phyloP scores from a whole-genome alignment of 2,329 filamentous ascomycete genomes.

The Fusarium pseudocircinatum region DNA sequence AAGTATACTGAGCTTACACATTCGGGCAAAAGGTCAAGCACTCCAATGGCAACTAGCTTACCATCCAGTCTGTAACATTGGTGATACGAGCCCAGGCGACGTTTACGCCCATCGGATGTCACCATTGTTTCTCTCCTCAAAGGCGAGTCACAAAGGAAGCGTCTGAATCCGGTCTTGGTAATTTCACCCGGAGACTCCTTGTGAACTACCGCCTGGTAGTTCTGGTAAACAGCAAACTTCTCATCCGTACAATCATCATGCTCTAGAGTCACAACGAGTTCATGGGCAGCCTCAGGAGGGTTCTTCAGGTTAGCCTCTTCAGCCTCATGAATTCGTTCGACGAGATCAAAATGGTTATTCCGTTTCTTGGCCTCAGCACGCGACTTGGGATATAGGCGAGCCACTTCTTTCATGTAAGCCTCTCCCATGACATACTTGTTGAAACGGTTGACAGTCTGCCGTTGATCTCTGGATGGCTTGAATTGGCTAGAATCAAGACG shows the following conservation, averaged over 20 bases:
- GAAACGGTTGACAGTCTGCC: conserved; percentile 80
- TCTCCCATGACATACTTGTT: conserved; percentile 77
- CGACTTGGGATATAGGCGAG: conserved; percentile 71
- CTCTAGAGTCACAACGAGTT: conserved; percentile 76
- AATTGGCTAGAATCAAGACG: conserved; percentile 74
- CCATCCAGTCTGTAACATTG: conserved; percentile 85
- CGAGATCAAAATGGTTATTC: conserved; percentile 73
- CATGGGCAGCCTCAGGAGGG: conserved; percentile 72
- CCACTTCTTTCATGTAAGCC: conserved; percentile 70
- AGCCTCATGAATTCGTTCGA: conserved; percentile 74
- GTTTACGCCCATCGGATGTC: conserved; percentile 60
- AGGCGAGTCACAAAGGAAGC: conserved; percentile 79
- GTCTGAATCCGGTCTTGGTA: conserved; percentile 68
- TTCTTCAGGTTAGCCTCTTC: conserved; percentile 65
- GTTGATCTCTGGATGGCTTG: conserved; percentile 75
- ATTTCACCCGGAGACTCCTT: conserved; percentile 70
- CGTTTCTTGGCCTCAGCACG: conserved; percentile 72
- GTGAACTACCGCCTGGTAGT: conserved; percentile 81
- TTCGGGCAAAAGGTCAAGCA: conserved; percentile 79
- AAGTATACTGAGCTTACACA: conserved; percentile 87
- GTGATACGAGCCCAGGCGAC: conserved; percentile 77
- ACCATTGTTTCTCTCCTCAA: conserved; percentile 59
- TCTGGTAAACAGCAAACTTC: conserved; percentile 76
- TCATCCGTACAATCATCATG: conserved; percentile 76
- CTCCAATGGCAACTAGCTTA: conserved; percentile 77